phyloP scores from a whole-genome alignment of 768 basidiomycete species.

The Agaricus subrufescens region DNA sequence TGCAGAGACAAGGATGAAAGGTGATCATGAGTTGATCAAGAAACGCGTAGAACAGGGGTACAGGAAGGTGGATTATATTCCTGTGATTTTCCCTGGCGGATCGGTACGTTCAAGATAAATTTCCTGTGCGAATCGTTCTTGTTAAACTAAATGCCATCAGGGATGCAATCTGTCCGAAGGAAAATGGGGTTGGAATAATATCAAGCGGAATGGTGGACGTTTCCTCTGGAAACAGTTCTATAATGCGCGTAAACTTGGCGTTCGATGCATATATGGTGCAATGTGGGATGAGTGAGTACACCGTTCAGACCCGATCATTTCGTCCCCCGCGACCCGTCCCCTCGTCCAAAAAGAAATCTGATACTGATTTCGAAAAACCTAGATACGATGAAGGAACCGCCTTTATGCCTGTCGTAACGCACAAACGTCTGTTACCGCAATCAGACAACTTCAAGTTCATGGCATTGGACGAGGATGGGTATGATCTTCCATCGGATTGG shows the following conservation, averaged over 20 bases:
- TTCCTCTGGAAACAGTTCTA: constrained; percentile 79
- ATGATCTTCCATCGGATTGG: constrained; percentile 79
- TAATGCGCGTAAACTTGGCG: constrained; percentile 59
- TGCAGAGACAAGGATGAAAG: constrained; percentile 56
- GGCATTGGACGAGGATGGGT: constrained; percentile 74
- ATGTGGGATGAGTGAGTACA: constrained; percentile 81
- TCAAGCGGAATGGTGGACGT: constrained; percentile 64
- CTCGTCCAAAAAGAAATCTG: constrained; percentile 4
- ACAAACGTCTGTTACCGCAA: constrained; percentile 54
- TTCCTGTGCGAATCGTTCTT: neutral
- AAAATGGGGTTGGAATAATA: constrained; percentile 68
- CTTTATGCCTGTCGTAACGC: constrained; percentile 67
- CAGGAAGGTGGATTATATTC: constrained; percentile 74
- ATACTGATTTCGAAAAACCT: constrained; percentile 4
- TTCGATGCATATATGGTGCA: constrained; percentile 68
- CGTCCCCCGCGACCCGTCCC: neutral
- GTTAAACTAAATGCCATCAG: constrained; percentile 27
- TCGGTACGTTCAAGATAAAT: constrained; percentile 51
- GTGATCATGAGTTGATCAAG: constrained; percentile 58
- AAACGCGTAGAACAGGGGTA: constrained; percentile 37
- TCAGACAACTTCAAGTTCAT: constrained; percentile 58
- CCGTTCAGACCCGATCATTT: constrained; percentile 6
- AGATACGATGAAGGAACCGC: constrained; percentile 87
- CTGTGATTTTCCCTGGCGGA: constrained; percentile 77
- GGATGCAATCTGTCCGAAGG: constrained; percentile 70